Conservation (phyloP, 2,329 filamentous ascomycete genomes). For the Fusarium sp. region DNA sequence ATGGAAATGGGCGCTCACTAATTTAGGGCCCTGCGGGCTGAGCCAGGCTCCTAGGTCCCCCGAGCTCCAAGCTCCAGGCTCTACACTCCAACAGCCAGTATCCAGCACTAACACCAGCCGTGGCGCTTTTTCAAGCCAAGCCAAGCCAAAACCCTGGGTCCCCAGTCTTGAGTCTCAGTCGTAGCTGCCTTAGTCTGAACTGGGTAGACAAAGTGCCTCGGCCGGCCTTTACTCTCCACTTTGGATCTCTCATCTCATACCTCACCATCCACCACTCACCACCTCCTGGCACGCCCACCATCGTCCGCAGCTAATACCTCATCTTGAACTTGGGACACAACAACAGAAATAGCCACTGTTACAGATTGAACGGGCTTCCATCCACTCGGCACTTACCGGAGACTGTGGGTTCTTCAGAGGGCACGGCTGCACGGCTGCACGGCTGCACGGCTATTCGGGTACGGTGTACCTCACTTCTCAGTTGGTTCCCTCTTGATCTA, state of each 20-base stretch:
- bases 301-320: constrained; percentile 32
- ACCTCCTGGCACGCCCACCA: constrained; percentile 15
- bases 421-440: not conserved
- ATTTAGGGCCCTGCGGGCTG: constrained; percentile 32
- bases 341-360: constrained; percentile 15
- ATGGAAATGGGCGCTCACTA: not conserved
- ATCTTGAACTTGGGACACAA: constrained; percentile 26
- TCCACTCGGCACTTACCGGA: constrained; percentile 15
- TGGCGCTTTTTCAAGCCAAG: constrained; percentile 39
- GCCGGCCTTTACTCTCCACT: constrained; percentile 13
- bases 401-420: constrained; percentile 14
- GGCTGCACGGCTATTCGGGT: not conserved
- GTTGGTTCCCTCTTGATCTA: constrained; percentile 17
- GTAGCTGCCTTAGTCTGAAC: not conserved
- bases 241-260: constrained; percentile 37
- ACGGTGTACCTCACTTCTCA: not conserved
- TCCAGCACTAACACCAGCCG: constrained; percentile 11
- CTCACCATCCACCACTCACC: not conserved
- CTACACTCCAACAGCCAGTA: not conserved
- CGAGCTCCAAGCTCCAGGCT: constrained; percentile 10
- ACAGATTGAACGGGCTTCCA: constrained; percentile 9
- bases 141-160: constrained; percentile 20
- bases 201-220: constrained; percentile 9
- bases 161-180: constrained; percentile 5
- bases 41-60: constrained; percentile 27